phyloP scores from a whole-genome alignment of 2,329 filamentous ascomycete species.

The Colletotrichum sojae region DNA sequence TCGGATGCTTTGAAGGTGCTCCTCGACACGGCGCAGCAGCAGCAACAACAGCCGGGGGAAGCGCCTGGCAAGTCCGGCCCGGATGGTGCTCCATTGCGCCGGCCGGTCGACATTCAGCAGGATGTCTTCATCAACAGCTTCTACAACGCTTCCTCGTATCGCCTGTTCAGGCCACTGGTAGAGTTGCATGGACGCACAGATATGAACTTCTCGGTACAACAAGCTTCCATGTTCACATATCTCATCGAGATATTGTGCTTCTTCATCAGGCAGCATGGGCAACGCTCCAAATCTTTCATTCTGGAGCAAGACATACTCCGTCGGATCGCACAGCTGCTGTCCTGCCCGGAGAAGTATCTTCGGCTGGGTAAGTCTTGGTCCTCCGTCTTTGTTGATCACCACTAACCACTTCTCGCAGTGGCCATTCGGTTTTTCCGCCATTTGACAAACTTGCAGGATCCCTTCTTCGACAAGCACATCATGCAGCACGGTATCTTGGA shows the following conservation, averaged over 20 bases:
- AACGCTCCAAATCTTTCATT: constrained; percentile 90
- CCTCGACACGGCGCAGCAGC: constrained; percentile 72
- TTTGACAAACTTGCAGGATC: constrained; percentile 87
- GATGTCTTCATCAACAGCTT: constrained; percentile 89
- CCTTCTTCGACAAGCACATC: constrained; percentile 90
- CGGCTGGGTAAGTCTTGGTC: constrained; percentile 78
- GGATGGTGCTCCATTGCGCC: constrained; percentile 46
- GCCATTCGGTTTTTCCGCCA: constrained; percentile 95
- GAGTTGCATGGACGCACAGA: constrained; percentile 80
- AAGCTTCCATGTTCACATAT: constrained; percentile 92
- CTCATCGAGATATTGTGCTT: constrained; percentile 94
- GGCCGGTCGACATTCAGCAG: constrained; percentile 75
- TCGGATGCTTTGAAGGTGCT: constrained; percentile 96
- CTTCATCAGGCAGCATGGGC: constrained; percentile 90
- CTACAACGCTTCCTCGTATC: constrained; percentile 88
- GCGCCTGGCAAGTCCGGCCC: not conserved
- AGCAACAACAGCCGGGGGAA: no score
- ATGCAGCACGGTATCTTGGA: constrained; percentile 85
- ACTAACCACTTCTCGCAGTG: constrained; percentile 62
- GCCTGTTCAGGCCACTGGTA: constrained; percentile 88
- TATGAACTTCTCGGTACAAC: constrained; percentile 81
- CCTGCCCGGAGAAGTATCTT: constrained; percentile 89
- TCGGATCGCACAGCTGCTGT: constrained; percentile 85
- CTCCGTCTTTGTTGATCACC: constrained; percentile 42
- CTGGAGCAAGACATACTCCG: constrained; percentile 83